These are phyloP conservation scores for Tilletia horrida DNA, from an alignment of 1,284 basidiomycete genomes.

Conservation along the genomic window DNA sequence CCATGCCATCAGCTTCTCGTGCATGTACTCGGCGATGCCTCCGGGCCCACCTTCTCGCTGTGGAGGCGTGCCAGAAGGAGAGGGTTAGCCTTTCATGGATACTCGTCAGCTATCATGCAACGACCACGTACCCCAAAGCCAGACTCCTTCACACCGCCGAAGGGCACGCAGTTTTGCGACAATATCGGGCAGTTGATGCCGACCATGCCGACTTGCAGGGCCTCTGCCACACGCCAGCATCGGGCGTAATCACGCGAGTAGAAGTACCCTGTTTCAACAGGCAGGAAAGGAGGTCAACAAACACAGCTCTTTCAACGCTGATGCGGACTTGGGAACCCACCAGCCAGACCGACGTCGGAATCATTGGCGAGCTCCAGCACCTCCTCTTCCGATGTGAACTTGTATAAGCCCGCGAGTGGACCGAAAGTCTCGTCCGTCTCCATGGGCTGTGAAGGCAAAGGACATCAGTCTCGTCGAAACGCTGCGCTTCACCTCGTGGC, in stretches of 20 bases:
- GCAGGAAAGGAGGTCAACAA: no score
- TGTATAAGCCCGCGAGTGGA: slow-evolving; percentile 60
- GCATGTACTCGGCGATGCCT: slow-evolving; percentile 71
- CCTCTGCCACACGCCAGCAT: slow-evolving; percentile 96
- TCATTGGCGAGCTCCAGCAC: slow-evolving; percentile 82
- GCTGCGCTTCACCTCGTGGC: no score
- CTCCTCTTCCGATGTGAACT: slow-evolving; percentile 89
- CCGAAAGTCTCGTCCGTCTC: slow-evolving; percentile 53
- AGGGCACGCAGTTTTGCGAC: slow-evolving; percentile 57
- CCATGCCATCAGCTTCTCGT: slow-evolving; percentile 51
- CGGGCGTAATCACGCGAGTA: slow-evolving; percentile 71
- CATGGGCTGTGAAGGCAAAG: slow-evolving; percentile 31
- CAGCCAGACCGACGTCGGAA: slow-evolving; percentile 77
- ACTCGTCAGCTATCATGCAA: background rate
- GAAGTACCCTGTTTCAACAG: slow-evolving; percentile 39
- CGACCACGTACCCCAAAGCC: slow-evolving; percentile 57
- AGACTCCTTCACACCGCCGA: slow-evolving; percentile 87
- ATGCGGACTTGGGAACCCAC: no score
- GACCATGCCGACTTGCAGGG: slow-evolving; percentile 93
- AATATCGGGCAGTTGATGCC: slow-evolving; percentile 60
- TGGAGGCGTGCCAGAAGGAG: background rate
- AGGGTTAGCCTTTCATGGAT: slow-evolving; percentile 24
- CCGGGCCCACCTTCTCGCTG: slow-evolving; percentile 62
- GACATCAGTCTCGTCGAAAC: background rate
- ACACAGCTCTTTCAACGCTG: no score